Evolutionary conservation across 371 early-diverging fungal genomes (phyloP).

Genomic region (Mucor mucedo): DNA sequence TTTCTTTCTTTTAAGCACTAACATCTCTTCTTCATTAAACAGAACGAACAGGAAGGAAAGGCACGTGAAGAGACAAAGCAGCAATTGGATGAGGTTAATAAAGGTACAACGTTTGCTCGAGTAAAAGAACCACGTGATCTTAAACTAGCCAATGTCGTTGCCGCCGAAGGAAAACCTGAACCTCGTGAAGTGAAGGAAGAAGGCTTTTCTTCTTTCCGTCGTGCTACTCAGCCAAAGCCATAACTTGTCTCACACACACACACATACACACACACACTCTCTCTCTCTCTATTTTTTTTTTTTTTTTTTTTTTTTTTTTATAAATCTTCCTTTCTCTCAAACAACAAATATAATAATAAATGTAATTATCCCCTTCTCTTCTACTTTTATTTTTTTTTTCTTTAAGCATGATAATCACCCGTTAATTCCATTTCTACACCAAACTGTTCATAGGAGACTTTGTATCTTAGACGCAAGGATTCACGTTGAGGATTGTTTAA

Average conservation of each 20-base stretch:
- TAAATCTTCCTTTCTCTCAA: neutral
- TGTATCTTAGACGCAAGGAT: slow-evolving; percentile 71
- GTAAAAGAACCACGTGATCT: too few species aligned
- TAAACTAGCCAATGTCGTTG: too few species aligned
- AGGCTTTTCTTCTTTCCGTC: slow-evolving; percentile 14
- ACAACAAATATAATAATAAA: neutral
- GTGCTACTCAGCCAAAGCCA: slow-evolving; percentile 3
- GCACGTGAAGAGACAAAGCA: too few species aligned
- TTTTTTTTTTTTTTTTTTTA: too few species aligned
- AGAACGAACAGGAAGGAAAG: slow-evolving; percentile 1
- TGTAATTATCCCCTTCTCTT: slow-evolving; percentile 1
- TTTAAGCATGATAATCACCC: slow-evolving; percentile 57
- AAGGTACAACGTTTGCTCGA: too few species aligned
- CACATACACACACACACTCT: too few species aligned
- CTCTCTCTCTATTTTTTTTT: too few species aligned
- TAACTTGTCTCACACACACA: too few species aligned
- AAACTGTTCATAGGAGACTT: slow-evolving; percentile 70
- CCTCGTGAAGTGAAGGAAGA: neutral
- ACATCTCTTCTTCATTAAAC: too few species aligned
- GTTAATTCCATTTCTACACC: slow-evolving; percentile 75
- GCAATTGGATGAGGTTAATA: too few species aligned
- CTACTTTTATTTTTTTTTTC: slow-evolving; percentile 10
- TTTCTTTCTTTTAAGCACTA: neutral
- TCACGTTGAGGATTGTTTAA: slow-evolving; percentile 65
- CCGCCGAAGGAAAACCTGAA: neutral